Percentiles rank a stretch among this genome's conserved stretches.
These are phyloP conservation scores for Anthostomella pinea DNA, from an alignment of 2,329 filamentous ascomycete genomes.

Conservation along the genomic window DNA sequence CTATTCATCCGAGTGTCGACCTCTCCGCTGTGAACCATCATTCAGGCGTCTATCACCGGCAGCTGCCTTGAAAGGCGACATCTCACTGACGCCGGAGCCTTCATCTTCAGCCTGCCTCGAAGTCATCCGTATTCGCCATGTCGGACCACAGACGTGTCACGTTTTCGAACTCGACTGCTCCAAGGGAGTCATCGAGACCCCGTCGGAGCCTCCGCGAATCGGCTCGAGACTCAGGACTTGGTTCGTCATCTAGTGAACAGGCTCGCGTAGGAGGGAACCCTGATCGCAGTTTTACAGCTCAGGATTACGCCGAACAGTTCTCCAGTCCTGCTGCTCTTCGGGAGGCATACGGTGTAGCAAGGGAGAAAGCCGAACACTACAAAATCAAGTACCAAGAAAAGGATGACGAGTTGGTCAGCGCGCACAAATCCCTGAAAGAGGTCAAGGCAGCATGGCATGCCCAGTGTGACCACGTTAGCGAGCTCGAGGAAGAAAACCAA, in stretches of 20 bases:
- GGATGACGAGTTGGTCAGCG: slow-evolving; percentile 11
- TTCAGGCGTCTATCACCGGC: slow-evolving; percentile 7
- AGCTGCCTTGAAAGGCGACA: too few relatives aligned
- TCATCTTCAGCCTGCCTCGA: slow-evolving; percentile 3
- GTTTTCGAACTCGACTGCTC: slow-evolving; percentile 18
- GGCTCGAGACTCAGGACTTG: slow-evolving; percentile 27
- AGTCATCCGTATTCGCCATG: slow-evolving; percentile 13
- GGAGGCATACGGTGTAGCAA: too few relatives aligned
- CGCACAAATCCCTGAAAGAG: slow-evolving; percentile 14
- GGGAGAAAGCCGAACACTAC: slow-evolving; percentile 18
- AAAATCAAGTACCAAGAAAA: slow-evolving; percentile 12
- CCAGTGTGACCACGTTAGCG: slow-evolving; percentile 13
- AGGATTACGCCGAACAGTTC: slow-evolving; percentile 19
- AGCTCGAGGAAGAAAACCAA: slow-evolving; percentile 13
- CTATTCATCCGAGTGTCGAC: slow-evolving; percentile 6
- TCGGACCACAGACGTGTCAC: slow-evolving; percentile 23
- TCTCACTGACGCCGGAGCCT: slow-evolving; percentile 1
- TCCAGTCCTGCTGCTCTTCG: slow-evolving; percentile 18
- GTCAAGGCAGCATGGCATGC: slow-evolving; percentile 13
- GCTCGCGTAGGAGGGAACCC: slow-evolving; percentile 26
- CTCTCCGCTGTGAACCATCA: slow-evolving; percentile 10
- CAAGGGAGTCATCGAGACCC: slow-evolving; percentile 13
- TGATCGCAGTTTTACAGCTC: slow-evolving; percentile 27
- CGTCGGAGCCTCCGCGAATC: slow-evolving; percentile 17
- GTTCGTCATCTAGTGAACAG: slow-evolving; percentile 30